Base-by-base conservation (phyloP, 768 basidiomycete species). In the Leccinum longicurvipes region DNA sequence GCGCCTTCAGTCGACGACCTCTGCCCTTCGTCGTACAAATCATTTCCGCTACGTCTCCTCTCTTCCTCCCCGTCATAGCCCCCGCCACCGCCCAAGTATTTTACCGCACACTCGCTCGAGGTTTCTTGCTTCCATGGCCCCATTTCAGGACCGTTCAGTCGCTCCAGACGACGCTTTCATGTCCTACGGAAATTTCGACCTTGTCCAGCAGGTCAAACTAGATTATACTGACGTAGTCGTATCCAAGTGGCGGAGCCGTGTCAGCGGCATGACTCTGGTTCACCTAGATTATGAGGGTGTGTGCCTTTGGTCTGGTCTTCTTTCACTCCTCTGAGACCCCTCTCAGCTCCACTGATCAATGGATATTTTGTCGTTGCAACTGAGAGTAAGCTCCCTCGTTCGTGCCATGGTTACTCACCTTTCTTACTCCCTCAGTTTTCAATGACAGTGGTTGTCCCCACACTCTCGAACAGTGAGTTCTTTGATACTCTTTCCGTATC, bases 391-490 rank as follows among this genome's bases (percentile, higher is more conserved):
- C 66, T 34, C 11, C 9, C 46, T 44, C 5, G 5, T 10, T 39
- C 12, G 7, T 19, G 21, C 34, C 17, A 4, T 21, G 24, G 8
- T 31, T 6, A 17, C 48, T 23, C 10, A 11, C 2, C n/a, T 19
- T 29, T 51, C 51, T 62, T 53, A 63, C 39, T 7, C 23, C 46
- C 32, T 23, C 54, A 95, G 93, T 95, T 68, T 96, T 97, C 73
- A 80, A 96, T 73, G 95, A 97, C 67, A 89, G 85, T 49, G 96
- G 96, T 54, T 90, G 95, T 64, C 96, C 96, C 3, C 96, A 98
- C 72, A 98, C 96, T 1, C 76, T 98, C 36, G 96, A 98, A 74
- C 95, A 98, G 91, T 93, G 67, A 67, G 88, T 76, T 32, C 29
- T 31, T 32, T 32, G 34, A 34, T 29, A 23, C 17, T 21, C 50